Conservation (phyloP, 2,329 filamentous ascomycete species). For the Pseudogymnoascus destructans region DNA sequence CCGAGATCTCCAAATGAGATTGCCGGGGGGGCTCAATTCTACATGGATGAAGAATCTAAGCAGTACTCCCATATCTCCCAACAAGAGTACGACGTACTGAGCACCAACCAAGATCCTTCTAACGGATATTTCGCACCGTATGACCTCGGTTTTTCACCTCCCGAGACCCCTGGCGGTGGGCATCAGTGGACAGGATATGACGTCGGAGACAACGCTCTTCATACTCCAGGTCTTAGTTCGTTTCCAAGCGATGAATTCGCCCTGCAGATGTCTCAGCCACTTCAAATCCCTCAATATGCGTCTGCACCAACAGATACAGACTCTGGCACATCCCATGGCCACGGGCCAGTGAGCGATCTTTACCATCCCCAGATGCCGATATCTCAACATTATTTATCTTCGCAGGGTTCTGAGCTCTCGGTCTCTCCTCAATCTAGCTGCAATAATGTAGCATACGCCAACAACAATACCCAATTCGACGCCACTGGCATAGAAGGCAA, state of each 20-base stretch:
- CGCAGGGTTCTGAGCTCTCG: background rate
- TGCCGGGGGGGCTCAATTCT: background rate
- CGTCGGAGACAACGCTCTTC: conserved; percentile 8
- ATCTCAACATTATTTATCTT: background rate
- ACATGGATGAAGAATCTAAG: background rate
- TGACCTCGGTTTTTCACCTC: conserved; percentile 9
- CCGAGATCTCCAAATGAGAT: conserved; percentile 9
- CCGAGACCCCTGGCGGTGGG: conserved; percentile 9
- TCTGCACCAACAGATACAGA: conserved; percentile 5
- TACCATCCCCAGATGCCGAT: conserved; percentile 3
- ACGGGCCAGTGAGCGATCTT: background rate
- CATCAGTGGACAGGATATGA: conserved; percentile 9
- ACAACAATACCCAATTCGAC: background rate
- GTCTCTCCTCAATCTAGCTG: conserved; percentile 4
- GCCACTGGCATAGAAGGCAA: background rate
- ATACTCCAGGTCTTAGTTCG: conserved; percentile 8
- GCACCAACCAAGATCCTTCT: background rate
- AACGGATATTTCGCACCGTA: background rate
- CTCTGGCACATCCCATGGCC: background rate
- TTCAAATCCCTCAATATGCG: conserved; percentile 9
- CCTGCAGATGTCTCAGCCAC: conserved; percentile 8
- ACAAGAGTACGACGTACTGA: background rate
- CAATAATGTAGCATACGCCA: background rate
- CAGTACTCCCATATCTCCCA: background rate
- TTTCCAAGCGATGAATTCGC: conserved; percentile 3